phyloP scores from a whole-genome alignment of 305 asterid genomes.

The Fraxinus baroniana region DNA sequence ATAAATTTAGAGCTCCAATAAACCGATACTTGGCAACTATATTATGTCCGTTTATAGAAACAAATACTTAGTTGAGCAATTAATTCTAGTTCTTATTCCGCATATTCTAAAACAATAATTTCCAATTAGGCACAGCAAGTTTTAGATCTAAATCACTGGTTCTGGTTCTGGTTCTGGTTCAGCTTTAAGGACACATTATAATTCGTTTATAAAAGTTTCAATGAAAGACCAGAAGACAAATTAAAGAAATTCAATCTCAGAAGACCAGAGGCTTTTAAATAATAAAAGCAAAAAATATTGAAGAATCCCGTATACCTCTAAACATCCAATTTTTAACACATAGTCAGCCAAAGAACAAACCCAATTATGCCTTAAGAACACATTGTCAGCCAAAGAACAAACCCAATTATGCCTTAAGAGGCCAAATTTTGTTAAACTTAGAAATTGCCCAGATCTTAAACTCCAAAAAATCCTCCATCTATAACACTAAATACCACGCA shows the following conservation, averaged over 20 bases:
- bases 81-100: not conserved
- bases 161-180: not conserved
- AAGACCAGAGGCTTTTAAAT: not conserved
- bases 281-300: not conserved
- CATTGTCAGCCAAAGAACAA: no score
- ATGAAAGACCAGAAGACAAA: not conserved
- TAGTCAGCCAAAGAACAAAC: no score
- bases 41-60: not conserved
- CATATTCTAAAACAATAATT: not conserved
- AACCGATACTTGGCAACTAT: not conserved
- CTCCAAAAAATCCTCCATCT: no score
- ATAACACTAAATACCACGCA: not conserved
- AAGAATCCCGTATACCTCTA: not conserved
- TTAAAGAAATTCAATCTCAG: not conserved
- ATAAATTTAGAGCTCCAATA: not conserved
- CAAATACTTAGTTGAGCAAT: not conserved
- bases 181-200: not conserved
- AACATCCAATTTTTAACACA: no score
- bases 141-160: not conserved
- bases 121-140: not conserved
- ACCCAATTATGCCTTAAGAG: no score
- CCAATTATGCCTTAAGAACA: no score
- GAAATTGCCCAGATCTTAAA: no score
- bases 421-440: no score
- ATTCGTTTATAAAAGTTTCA: not conserved